Evolutionary conservation across 495 filamentous ascomycete genomes (phyloP).

Genomic region (Penicillium longicatenatum): DNA sequence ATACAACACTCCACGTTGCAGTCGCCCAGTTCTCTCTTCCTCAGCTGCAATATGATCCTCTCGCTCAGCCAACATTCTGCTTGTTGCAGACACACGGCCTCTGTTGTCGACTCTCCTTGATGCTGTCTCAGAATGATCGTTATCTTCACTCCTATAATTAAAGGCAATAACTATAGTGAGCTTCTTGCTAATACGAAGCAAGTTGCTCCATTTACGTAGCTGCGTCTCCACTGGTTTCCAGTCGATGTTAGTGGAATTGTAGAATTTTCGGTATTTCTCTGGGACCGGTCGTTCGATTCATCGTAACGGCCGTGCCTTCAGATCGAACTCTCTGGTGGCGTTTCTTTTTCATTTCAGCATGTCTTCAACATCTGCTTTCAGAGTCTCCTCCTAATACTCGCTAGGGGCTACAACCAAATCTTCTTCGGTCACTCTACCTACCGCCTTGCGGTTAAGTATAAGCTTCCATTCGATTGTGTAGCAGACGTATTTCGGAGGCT

Average conservation of each 20-base stretch:
- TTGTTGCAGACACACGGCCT: slow-evolving; percentile 20
- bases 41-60: slow-evolving; percentile 17
- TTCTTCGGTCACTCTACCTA: no score
- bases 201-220: slow-evolving; percentile 20
- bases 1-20: slow-evolving; percentile 12
- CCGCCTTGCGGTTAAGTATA: no score
- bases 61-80: slow-evolving; percentile 18
- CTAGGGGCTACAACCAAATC: no score
- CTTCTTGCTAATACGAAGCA: slow-evolving; percentile 20
- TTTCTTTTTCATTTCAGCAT: no score
- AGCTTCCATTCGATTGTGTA: no score
- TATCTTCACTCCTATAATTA: slow-evolving; percentile 17
- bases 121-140: slow-evolving; percentile 4
- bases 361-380: no score
- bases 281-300: no score
- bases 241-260: background rate
- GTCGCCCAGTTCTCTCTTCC: slow-evolving; percentile 12
- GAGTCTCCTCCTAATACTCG: no score
- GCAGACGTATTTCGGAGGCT: no score
- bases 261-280: slow-evolving; percentile 1
- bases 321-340: no score
- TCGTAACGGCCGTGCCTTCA: no score
- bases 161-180: slow-evolving; percentile 14
- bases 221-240: slow-evolving; percentile 17
- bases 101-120: slow-evolving; percentile 14